phyloP scores from a whole-genome alignment of 1,139 yeast species.

The Nematodospora anomalae region DNA sequence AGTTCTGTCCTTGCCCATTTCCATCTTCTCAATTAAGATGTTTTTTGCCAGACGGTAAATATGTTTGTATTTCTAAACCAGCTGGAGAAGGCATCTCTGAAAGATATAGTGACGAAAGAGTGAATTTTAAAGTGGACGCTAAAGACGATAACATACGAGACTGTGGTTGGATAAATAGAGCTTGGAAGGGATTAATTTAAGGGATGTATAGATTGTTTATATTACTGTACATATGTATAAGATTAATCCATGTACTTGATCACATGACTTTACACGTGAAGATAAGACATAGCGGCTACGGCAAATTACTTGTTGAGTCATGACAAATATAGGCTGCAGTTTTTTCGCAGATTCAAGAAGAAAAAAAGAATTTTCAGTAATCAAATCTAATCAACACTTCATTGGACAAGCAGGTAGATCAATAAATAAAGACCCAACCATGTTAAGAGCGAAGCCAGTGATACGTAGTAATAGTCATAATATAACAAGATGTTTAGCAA shows the following conservation, averaged over 20 bases:
- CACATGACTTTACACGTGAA: constrained; percentile 9
- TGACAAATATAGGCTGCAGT: constrained; percentile 1
- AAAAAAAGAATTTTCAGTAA: constrained; percentile 11
- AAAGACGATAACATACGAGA: constrained; percentile 59
- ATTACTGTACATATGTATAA: no score
- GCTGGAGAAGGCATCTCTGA: constrained; percentile 47
- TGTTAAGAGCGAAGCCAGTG: constrained; percentile 2
- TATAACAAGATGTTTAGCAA: constrained; percentile 26
- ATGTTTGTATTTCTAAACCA: constrained; percentile 79
- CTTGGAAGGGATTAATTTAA: constrained; percentile 45
- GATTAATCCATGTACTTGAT: not conserved
- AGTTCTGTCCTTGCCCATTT: constrained; percentile 87
- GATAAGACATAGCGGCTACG: constrained; percentile 10
- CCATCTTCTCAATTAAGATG: constrained; percentile 86
- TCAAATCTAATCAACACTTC: constrained; percentile 13
- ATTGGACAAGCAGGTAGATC: constrained; percentile 11
- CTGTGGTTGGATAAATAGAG: constrained; percentile 73
- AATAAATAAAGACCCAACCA: not conserved
- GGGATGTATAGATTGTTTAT: not conserved
- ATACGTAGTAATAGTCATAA: not conserved
- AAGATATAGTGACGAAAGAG: constrained; percentile 48
- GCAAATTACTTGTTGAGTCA: constrained; percentile 11
- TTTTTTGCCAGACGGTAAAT: constrained; percentile 64
- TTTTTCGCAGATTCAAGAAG: not conserved
- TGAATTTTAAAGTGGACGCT: constrained; percentile 53